Evolutionary conservation across 139 green algal species (phyloP), one percentile per base, ranked within the genome.

Genomic region (Monoraphidium neglectum): DNA sequence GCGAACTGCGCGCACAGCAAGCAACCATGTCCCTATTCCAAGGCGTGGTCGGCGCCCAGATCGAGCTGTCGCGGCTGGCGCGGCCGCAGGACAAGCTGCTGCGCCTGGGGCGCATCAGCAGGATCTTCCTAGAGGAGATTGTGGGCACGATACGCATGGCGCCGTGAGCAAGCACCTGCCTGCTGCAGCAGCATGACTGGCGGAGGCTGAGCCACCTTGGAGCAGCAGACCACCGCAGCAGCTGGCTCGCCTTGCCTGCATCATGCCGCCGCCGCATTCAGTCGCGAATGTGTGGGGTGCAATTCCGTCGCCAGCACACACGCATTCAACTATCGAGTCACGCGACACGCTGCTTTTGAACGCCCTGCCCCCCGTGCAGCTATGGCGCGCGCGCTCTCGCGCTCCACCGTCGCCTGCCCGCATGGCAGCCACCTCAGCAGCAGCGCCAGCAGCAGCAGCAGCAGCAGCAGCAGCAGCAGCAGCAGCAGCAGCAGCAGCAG

Each of bases 121-220:
- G 57, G n/a, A 74, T 90, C 4, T 70, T 90, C 53, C 78, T 49
- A 24, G 56, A 69, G 5, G 84, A 90, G 64, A 56, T 90, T 0
- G 28, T 80, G 2, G 84, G 74, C 24, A 90, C 84, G 0, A 36
- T 90, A 32, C 33, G 53, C 4, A 73, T 86, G 1, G 79, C 70
- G 4, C 84, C 84, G 36, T 89, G 81, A 57, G 84, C 76, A 4
- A 12, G 43, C 43, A 12, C 43, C 8, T 12, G 43, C 43, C 43
- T 12, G 43, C 12, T 8, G 8, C 8, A 8, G 12, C 43, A 8
- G 43, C 43, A 12, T 51, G 43, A 12, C 43, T 51, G 8, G 43
- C 43, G 43, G 8, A 51, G 43, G 12, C 43, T 12, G 43, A 8
- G 43, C 43, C 12, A 12, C 43, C 8, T 12, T 21, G 43, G 8